Conservation (phyloP, 768 basidiomycete species). For the Lactarius pseudohatsudake region DNA sequence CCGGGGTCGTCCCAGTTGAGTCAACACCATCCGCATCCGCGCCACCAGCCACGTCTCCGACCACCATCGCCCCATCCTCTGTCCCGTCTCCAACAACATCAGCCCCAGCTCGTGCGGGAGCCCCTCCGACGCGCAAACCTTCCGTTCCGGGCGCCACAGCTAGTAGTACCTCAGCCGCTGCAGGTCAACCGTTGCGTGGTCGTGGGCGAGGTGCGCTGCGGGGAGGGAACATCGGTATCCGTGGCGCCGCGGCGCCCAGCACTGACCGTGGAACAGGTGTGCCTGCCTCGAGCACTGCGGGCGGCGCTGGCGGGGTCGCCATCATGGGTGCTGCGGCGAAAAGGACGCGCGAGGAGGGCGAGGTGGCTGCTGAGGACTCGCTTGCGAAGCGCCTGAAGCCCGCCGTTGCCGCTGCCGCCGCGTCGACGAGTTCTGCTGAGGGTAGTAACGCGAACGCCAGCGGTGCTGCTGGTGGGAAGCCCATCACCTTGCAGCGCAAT, state of each 20-base stretch:
- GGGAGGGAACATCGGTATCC: slow-evolving; percentile 21
- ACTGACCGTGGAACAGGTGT: slow-evolving; percentile 14
- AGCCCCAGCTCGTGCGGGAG: slow-evolving; percentile 24
- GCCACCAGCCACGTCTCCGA: slow-evolving; percentile 19
- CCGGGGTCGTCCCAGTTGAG: slow-evolving; percentile 42
- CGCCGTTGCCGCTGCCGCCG: neutral
- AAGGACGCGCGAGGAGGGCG: slow-evolving; percentile 28
- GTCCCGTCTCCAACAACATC: slow-evolving; percentile 33
- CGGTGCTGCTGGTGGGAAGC: slow-evolving; percentile 21
- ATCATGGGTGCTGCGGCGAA: slow-evolving; percentile 30
- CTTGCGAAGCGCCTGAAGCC: slow-evolving; percentile 29
- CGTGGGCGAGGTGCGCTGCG: slow-evolving; percentile 25
- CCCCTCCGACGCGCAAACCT: slow-evolving; percentile 9
- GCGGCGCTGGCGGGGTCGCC: slow-evolving; percentile 13
- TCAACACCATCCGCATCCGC: slow-evolving; percentile 9
- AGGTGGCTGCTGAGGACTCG: slow-evolving; percentile 19
- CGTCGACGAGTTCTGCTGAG: neutral
- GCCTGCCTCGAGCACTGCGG: slow-evolving; percentile 4
- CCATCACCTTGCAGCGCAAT: slow-evolving; percentile 25
- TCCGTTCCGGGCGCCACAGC: neutral
- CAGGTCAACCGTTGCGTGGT: slow-evolving; percentile 18
- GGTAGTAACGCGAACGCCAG: neutral
- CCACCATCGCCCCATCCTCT: slow-evolving; percentile 30
- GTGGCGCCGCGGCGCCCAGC: slow-evolving; percentile 25
- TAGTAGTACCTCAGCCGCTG: neutral